Evolutionary conservation across 192 early-diverging fungal genomes (phyloP), one percentile per base, ranked within the genome.

Genomic region (Mortierella antarctica): DNA sequence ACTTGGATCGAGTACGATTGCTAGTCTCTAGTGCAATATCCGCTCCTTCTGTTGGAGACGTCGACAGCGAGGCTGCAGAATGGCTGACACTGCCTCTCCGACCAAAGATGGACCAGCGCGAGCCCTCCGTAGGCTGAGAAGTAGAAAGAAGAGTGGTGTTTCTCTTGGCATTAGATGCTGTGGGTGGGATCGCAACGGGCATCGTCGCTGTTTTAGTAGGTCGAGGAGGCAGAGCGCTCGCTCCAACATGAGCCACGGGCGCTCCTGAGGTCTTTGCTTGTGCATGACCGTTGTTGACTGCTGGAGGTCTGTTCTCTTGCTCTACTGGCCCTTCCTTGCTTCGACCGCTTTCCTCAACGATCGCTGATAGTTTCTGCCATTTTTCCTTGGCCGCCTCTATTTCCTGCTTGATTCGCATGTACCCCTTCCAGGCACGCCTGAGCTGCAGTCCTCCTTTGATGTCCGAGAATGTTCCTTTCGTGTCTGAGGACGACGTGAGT

Each of bases 351-450:
- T 31, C 31, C 0, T 53, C 41, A 12, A 46, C 62, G 13, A 80
- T 46, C 0, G 49, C 21, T 40, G 68, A 59, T 15, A 70, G 67
- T 47, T 71, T 73, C 53, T 72, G 61, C 49, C 65, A 60, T 0
- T 61, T 55, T 5, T 72, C 70, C 39, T 84, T 84, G 41, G 74
- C 61, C 11, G 46, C 13, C 40, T 76, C 78, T 42, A 84, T 73
- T 50, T 84, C 83, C 15, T 84, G 77, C 47, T 72, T 81, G 58
- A 84, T 81, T 42, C 79, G 69, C 62, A 72, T 70, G 49, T 84
- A 84, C 5, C 70, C 70, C 47, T 82, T 84, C 83, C 83, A 84
- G 2, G 78, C 77, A 15, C 73, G 65, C 21, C 83, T 70, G 17
- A 84, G 52, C 15, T 84, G 78, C 12, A 82, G 60, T 18, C 77